Evolutionary conservation across 805 yeast genomes (phyloP).

Genomic region (Teunomyces cretensis): DNA sequence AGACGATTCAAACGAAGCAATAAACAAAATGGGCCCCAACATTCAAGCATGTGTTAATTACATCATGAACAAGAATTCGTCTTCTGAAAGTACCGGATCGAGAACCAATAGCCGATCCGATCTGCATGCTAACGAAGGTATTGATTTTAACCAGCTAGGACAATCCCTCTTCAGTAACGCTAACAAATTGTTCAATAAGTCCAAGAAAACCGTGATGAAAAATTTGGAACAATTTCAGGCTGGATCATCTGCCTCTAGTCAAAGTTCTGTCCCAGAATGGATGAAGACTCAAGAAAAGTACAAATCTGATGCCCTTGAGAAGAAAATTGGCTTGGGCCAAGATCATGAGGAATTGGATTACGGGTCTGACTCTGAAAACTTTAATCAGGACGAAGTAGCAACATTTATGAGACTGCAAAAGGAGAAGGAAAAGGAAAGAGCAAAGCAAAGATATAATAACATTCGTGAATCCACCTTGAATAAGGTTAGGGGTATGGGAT

Average conservation of each 20-base stretch:
- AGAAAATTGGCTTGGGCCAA: conserved; percentile 27
- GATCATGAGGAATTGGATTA: conserved; percentile 38
- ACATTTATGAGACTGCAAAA: conserved; percentile 36
- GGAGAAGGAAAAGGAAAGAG: conserved; percentile 36
- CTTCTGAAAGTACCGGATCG: not conserved
- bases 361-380: conserved; percentile 48
- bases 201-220: conserved; percentile 58
- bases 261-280: conserved; percentile 60
- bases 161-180: conserved; percentile 60
- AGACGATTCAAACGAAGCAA: conserved; percentile 59
- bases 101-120: not conserved
- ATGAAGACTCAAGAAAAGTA: conserved; percentile 59
- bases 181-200: conserved; percentile 54
- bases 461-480: conserved; percentile 14
- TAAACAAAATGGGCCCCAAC: conserved; percentile 57
- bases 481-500: conserved; percentile 6
- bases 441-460: conserved; percentile 22
- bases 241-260: conserved; percentile 14
- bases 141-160: conserved; percentile 50
- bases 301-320: conserved; percentile 39
- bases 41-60: conserved; percentile 65
- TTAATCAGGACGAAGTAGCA: conserved; percentile 42
- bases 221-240: conserved; percentile 59
- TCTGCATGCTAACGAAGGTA: not conserved
- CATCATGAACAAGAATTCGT: conserved; percentile 49